Percentiles rank a stretch among this genome's conserved stretches.
phyloP scores from a whole-genome alignment of 2,329 filamentous ascomycete species.

The Orbilia oligospora region DNA sequence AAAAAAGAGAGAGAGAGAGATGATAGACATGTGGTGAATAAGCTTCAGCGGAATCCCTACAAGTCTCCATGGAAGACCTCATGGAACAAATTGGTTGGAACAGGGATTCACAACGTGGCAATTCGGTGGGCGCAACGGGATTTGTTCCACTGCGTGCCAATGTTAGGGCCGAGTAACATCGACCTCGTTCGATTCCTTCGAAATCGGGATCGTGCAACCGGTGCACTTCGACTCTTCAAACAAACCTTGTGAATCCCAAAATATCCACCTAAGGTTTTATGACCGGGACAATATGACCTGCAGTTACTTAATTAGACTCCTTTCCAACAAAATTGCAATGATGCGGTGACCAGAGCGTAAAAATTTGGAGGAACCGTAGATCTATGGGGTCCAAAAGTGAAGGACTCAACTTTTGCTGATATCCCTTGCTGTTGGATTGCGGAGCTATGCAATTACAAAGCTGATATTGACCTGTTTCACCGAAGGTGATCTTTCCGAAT shows the following conservation, averaged over 20 bases:
- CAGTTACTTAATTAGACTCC: neutral
- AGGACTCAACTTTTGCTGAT: neutral
- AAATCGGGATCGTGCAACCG: neutral
- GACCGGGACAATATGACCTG: neutral
- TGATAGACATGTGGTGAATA: slow-evolving; percentile 26
- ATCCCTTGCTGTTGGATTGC: neutral
- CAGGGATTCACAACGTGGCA: slow-evolving; percentile 57
- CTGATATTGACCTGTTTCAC: slow-evolving; percentile 29
- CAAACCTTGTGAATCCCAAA: slow-evolving; percentile 30
- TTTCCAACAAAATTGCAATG: neutral
- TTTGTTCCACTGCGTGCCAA: slow-evolving; percentile 35
- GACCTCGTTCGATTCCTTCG: neutral
- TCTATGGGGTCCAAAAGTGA: neutral
- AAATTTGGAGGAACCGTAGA: neutral
- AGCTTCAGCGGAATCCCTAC: slow-evolving; percentile 45
- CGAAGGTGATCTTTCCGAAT: slow-evolving; percentile 41
- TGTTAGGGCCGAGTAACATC: slow-evolving; percentile 21
- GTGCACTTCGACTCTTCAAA: slow-evolving; percentile 15
- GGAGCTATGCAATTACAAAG: slow-evolving; percentile 9
- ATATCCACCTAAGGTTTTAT: slow-evolving; percentile 2
- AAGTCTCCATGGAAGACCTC: slow-evolving; percentile 30
- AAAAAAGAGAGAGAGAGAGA: too few species aligned
- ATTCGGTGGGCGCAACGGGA: slow-evolving; percentile 38
- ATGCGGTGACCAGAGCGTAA: slow-evolving; percentile 18
- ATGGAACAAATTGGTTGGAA: slow-evolving; percentile 32